Percentiles rank a stretch among this genome's conserved stretches.
phyloP scores from a whole-genome alignment of 257 asterid genomes.

The Solanum rostratum region DNA sequence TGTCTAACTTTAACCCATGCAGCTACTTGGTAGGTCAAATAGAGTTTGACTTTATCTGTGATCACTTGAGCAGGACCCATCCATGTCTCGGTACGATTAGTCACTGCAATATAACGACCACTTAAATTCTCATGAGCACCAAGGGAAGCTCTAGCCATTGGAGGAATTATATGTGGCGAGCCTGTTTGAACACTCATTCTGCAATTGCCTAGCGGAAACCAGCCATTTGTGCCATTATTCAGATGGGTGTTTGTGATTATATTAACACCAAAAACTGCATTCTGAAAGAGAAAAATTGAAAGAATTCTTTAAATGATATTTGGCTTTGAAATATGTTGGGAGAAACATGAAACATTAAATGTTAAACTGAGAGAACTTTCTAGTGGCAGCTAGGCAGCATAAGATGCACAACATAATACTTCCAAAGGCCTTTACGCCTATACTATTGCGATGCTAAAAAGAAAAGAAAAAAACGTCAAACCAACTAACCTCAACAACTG shows the following conservation, averaged over 20 bases:
- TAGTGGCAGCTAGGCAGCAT: neutral
- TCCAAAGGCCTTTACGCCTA: neutral
- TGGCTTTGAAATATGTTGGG: neutral
- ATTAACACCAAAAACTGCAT: conserved; percentile 55
- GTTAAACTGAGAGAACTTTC: neutral
- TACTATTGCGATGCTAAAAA: neutral
- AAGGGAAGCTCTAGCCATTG: conserved; percentile 76
- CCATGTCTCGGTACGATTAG: conserved; percentile 82
- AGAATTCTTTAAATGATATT: neutral
- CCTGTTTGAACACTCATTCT: conserved; percentile 45
- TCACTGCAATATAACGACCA: conserved; percentile 56
- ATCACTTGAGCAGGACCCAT: conserved; percentile 96
- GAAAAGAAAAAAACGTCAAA: neutral
- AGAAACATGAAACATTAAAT: neutral
- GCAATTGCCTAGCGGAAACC: conserved; percentile 93
- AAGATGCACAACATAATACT: neutral
- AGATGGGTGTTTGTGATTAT: conserved; percentile 63
- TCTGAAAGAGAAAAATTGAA: conserved; percentile 24
- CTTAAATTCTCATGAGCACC: conserved; percentile 57
- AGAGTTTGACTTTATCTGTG: conserved; percentile 55
- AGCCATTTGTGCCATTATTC: conserved; percentile 49
- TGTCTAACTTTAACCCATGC: conserved; percentile 78
- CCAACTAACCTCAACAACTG: conserved; percentile 46
- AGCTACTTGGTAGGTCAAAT: conserved; percentile 82
- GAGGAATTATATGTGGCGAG: conserved; percentile 79